Evolutionary conservation across 1,284 basidiomycete genomes (phyloP).

Genomic region (Pseudozyma sp.): DNA sequence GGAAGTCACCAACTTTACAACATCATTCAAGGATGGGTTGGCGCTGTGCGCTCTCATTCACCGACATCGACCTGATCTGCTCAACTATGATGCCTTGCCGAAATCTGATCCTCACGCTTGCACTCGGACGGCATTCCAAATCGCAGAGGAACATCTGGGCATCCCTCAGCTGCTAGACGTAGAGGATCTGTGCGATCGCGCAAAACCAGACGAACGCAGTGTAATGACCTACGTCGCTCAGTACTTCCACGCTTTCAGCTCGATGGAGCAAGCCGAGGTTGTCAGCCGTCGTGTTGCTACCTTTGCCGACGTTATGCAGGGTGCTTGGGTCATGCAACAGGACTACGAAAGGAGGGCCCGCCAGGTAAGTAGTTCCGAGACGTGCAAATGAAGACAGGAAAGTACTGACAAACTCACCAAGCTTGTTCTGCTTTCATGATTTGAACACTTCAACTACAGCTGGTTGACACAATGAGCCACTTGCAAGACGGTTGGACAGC

Average conservation of each 20-base stretch:
- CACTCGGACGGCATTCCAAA: constrained; percentile 42
- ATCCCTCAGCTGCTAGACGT: constrained; percentile 91
- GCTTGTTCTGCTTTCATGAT: too few relatives aligned
- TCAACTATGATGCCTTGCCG: constrained; percentile 83
- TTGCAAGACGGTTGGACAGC: constrained; percentile 49
- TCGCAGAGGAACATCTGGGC: constrained; percentile 42
- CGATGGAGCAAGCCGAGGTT: constrained; percentile 95
- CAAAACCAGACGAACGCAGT: constrained; percentile 90
- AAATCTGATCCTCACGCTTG: constrained; percentile 73
- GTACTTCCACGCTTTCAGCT: constrained; percentile 97
- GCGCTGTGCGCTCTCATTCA: constrained; percentile 97
- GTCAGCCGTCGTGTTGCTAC: constrained; percentile 93
- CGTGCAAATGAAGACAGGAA: constrained; percentile 76
- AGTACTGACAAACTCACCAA: neutral
- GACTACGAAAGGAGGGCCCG: constrained; percentile 92
- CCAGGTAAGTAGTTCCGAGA: constrained; percentile 72
- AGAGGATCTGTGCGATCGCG: constrained; percentile 90
- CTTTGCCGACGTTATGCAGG: constrained; percentile 92
- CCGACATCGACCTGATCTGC: constrained; percentile 91
- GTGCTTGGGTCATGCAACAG: constrained; percentile 77
- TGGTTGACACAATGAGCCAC: constrained; percentile 49
- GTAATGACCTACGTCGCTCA: constrained; percentile 96
- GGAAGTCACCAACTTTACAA: constrained; percentile 90
- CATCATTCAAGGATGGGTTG: constrained; percentile 92
- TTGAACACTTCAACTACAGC: constrained; percentile 28